Percentiles rank a stretch among this genome's conserved stretches.
Conservation (phyloP, 345 rosid species). For the Balakata baccata region DNA sequence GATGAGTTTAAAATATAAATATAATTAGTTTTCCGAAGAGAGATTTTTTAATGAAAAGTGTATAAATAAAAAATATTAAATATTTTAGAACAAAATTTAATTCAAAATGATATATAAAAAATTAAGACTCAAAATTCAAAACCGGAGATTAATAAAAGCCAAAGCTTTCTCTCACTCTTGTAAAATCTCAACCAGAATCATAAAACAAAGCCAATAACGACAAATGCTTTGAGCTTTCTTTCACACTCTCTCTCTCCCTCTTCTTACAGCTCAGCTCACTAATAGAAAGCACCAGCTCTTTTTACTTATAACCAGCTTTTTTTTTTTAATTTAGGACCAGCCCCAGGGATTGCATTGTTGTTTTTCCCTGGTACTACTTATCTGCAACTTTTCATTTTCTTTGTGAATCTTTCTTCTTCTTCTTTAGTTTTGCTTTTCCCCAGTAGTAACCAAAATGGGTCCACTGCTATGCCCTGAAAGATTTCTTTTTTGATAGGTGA, state of each 20-base stretch:
- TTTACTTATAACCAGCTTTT: background rate
- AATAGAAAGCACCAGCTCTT: conserved; percentile 2
- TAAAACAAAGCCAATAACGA: background rate
- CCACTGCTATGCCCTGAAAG: conserved; percentile 6
- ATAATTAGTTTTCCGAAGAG: too few relatives aligned
- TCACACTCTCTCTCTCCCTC: background rate
- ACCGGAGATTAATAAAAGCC: too few relatives aligned
- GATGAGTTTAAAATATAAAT: too few relatives aligned
- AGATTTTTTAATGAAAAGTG: too few relatives aligned
- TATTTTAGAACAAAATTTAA: too few relatives aligned
- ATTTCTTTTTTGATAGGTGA: conserved; percentile 6
- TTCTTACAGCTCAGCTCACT: conserved; percentile 20
- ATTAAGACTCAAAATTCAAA: too few relatives aligned
- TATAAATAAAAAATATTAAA: too few relatives aligned
- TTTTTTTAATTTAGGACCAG: background rate
- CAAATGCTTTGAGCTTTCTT: background rate
- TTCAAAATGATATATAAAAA: too few relatives aligned
- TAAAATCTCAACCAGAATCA: background rate
- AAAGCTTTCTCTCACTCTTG: background rate
- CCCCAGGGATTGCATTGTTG: background rate
- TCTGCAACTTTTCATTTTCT: conserved; percentile 4
- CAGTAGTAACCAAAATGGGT: conserved; percentile 8
- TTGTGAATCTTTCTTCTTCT: background rate
- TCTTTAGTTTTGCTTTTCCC: background rate
- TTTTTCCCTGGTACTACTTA: background rate